Conservation (phyloP, 2,329 filamentous ascomycete species). For the Aphanoascus verrucosus region DNA sequence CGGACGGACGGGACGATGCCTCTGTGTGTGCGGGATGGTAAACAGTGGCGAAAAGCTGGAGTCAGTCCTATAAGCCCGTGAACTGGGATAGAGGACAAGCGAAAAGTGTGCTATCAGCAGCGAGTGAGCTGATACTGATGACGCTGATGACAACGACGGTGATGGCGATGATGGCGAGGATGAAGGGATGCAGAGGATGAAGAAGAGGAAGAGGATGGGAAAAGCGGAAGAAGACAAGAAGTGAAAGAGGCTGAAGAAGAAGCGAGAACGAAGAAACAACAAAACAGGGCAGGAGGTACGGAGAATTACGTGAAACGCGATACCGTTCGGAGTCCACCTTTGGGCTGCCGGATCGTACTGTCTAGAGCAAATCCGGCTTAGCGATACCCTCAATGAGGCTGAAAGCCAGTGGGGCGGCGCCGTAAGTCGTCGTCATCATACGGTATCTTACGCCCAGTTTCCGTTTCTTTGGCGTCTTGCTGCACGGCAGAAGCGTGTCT, state of each 20-base stretch:
- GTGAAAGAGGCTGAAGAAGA: not conserved
- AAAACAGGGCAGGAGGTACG: not conserved
- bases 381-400: not conserved
- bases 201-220: not conserved
- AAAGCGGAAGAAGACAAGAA: not conserved
- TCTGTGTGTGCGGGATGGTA: not conserved
- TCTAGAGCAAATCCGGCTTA: not conserved
- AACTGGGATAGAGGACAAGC: not conserved
- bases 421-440: not conserved
- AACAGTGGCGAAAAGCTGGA: not conserved
- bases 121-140: not conserved
- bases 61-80: not conserved
- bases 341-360: too few species aligned
- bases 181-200: not conserved
- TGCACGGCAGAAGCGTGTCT: not conserved
- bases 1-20: not conserved
- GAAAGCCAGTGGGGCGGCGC: not conserved
- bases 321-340: not conserved
- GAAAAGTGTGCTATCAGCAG: not conserved
- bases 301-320: not conserved
- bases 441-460: not conserved
- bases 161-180: not conserved
- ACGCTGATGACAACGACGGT: not conserved
- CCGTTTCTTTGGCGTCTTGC: not conserved
- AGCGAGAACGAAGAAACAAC: not conserved